phyloP scores from a whole-genome alignment of 2,329 filamentous ascomycete genomes.

The Phialemonium atrogriseum region DNA sequence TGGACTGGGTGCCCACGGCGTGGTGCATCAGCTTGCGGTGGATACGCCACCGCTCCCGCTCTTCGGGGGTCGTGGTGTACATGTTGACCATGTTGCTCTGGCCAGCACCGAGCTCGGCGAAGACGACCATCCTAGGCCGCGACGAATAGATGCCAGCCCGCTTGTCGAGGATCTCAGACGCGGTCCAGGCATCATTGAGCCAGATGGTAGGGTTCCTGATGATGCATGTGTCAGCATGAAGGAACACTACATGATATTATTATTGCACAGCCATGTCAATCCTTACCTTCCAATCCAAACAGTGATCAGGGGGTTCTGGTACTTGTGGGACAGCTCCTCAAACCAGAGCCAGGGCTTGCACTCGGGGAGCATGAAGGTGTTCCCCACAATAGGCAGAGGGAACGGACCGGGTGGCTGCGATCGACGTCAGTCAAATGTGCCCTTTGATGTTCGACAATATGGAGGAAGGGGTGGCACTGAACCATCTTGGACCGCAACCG shows the following conservation, averaged over 20 bases:
- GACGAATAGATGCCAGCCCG: constrained; percentile 42
- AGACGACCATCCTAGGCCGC: constrained; percentile 40
- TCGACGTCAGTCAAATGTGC: constrained; percentile 7
- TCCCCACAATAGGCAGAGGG: constrained; percentile 45
- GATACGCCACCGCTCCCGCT: constrained; percentile 33
- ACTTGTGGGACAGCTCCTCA: constrained; percentile 40
- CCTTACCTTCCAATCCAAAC: constrained; percentile 44
- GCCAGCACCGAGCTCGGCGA: constrained; percentile 34
- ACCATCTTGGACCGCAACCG: constrained; percentile 36
- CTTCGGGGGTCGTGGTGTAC: constrained; percentile 27
- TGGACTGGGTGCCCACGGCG: constrained; percentile 45
- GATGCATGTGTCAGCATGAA: constrained; percentile 5
- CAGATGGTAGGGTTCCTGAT: constrained; percentile 31
- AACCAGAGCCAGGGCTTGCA: constrained; percentile 51
- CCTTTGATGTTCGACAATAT: no score
- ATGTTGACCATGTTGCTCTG: constrained; percentile 35
- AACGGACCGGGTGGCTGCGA: constrained; percentile 40
- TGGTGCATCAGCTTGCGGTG: constrained; percentile 43
- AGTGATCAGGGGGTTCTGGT: constrained; percentile 41
- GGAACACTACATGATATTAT: no score
- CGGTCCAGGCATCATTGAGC: constrained; percentile 40
- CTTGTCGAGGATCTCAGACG: constrained; percentile 47
- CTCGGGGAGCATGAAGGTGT: constrained; percentile 45
- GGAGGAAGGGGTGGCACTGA: constrained; percentile 16
- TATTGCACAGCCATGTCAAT: not conserved